Percentiles rank a stretch among this genome's conserved stretches.
phyloP scores from a whole-genome alignment of 2,329 filamentous ascomycete genomes.

The Penicillium sp. region DNA sequence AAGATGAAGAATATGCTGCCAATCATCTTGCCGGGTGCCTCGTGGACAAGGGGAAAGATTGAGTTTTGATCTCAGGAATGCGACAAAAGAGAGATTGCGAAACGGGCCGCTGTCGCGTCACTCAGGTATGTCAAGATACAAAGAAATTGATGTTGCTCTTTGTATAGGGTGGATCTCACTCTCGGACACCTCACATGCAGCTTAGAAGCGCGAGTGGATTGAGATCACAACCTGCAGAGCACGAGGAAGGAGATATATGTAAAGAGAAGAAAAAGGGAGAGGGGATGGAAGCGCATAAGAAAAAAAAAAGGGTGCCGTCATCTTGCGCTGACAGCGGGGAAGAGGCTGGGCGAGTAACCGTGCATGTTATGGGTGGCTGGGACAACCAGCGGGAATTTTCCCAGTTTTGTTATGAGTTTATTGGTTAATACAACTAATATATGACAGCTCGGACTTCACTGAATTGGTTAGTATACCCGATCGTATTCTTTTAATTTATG shows the following conservation, averaged over 20 bases:
- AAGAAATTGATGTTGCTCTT: no score
- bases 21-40: slow-evolving; percentile 43
- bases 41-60: background rate
- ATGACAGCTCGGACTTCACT: background rate
- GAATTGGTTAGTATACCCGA: slow-evolving; percentile 4
- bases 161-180: background rate
- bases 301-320: slow-evolving; percentile 10
- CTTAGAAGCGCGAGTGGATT: slow-evolving; percentile 12
- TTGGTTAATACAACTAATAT: background rate
- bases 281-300: slow-evolving; percentile 5
- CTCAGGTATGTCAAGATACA: background rate
- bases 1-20: slow-evolving; percentile 62
- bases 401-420: background rate
- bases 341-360: slow-evolving; percentile 36
- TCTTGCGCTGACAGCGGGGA: slow-evolving; percentile 15
- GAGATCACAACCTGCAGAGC: slow-evolving; percentile 14
- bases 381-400: slow-evolving; percentile 12
- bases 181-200: slow-evolving; percentile 13
- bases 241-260: slow-evolving; percentile 7
- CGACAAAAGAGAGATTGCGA: slow-evolving; percentile 2
- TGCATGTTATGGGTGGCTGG: slow-evolving; percentile 31
- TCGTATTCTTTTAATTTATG: slow-evolving; percentile 15
- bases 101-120: background rate
- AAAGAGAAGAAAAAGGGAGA: slow-evolving; percentile 9
- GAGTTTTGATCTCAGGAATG: slow-evolving; percentile 22